Evolutionary conservation across 1,284 basidiomycete genomes (phyloP).

Genomic region (Cerrena zonata): DNA sequence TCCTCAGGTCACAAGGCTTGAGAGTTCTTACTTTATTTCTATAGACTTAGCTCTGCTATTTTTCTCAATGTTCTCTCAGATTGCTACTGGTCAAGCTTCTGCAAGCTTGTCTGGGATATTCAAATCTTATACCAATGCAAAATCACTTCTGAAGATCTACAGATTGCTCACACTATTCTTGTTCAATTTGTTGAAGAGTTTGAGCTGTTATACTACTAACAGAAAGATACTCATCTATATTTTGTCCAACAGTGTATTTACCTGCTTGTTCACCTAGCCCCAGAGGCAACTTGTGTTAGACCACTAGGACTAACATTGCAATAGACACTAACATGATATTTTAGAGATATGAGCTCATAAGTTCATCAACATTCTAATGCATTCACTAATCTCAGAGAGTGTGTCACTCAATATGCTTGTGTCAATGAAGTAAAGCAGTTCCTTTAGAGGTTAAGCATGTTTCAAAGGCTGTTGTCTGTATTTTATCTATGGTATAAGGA

Average conservation of each 20-base stretch:
- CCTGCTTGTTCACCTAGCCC: constrained; percentile 12
- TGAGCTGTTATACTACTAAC: constrained; percentile 18
- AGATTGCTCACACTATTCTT: constrained; percentile 3
- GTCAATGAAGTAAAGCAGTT: constrained; percentile 24
- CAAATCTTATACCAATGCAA: constrained; percentile 12
- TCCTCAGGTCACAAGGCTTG: constrained; percentile 28
- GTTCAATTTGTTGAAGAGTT: constrained; percentile 15
- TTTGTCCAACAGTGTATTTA: constrained; percentile 21
- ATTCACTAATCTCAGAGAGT: constrained; percentile 19
- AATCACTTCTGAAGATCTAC: constrained; percentile 7
- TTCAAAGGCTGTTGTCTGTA: too few species aligned
- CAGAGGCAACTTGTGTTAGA: constrained; percentile 14
- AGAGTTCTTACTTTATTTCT: constrained; percentile 23
- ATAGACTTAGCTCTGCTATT: constrained; percentile 17
- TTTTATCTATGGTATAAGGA: too few species aligned
- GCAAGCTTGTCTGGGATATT: constrained; percentile 17
- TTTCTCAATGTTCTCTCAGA: constrained; percentile 12
- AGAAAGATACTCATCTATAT: constrained; percentile 17
- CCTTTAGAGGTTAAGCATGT: constrained; percentile 12
- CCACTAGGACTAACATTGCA: constrained; percentile 13
- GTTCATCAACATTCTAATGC: constrained; percentile 19
- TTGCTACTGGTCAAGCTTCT: constrained; percentile 19
- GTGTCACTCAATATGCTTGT: constrained; percentile 23
- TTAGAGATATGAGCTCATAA: constrained; percentile 20
- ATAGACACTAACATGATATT: constrained; percentile 20